Evolutionary conservation across 345 rosid genomes (phyloP), one percentile per base, ranked within the genome.

Genomic region (Brassica incana): DNA sequence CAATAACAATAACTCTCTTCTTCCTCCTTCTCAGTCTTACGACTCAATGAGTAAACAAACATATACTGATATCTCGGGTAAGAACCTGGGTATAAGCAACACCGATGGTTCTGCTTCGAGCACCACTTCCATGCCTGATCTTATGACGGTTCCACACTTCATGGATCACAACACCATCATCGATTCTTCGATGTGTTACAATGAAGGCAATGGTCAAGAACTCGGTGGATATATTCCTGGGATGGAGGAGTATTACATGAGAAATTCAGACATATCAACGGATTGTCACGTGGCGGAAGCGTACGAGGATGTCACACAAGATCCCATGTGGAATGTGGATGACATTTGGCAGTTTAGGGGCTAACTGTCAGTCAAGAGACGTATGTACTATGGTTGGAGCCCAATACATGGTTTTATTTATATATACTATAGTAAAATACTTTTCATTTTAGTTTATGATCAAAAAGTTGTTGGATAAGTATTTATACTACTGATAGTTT

Each of bases 341-440:
- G 90, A 90, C 80, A 80, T 86, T 77, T 94, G 96, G 91, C 90
- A 86, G 80, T 82, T 85, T 74, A 87, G 88, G 85, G 87, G 85
- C 75, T 74, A 32, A 73, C 78, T 35, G 5, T 6, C 2, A 30
- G 58, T 50, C 58, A 50, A 50, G 18, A 50, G 18, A 50, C 5
- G 18, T 50, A 50, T 52, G 67, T 64, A 43, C 11, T 43, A 10
- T 32, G 45, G 25, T 25, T 65, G 45, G 74, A 78, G 58, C 73
- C 83, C 83, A 73, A 67, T 16, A 60, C 65, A 73, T 16, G 12
- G 70, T 9, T 65, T 65, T 54, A 64, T 50, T 77, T 10, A 15
- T 60, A 15, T 60, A 69, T 43, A 50, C 20, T n/a, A 16, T 8
- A 63, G 38, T 30, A 9, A 25, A 10, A 71, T 54, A 40, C 8